Evolutionary conservation across 148 eudicot species (phyloP).

Genomic region (Camellia granthamiana): DNA sequence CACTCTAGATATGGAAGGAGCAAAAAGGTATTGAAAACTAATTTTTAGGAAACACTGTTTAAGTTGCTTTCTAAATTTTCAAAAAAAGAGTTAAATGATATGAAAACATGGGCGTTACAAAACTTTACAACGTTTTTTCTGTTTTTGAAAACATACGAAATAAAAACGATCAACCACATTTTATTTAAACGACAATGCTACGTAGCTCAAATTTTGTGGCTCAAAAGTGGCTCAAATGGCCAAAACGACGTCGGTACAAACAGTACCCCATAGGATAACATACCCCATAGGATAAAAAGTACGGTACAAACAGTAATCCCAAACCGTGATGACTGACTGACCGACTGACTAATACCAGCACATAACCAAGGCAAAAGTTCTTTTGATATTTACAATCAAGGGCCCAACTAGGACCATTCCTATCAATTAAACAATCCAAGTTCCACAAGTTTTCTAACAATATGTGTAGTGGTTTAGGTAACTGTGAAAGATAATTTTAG

Average conservation of each 20-base stretch:
- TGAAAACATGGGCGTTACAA: no score
- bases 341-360: neutral
- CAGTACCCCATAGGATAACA: no score
- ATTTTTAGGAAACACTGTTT: neutral
- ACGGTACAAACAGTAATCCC: neutral
- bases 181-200: no score
- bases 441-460: neutral
- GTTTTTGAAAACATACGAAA: no score
- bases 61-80: no score
- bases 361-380: neutral
- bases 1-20: neutral
- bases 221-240: no score
- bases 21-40: neutral
- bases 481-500: neutral
- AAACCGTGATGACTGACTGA: neutral
- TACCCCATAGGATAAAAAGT: neutral
- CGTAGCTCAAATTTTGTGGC: no score
- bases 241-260: no score
- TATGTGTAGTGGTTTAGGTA: neutral
- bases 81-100: neutral
- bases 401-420: neutral
- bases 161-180: neutral
- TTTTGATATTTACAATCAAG: neutral
- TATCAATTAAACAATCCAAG: neutral
- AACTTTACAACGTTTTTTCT: no score